Evolutionary conservation across 768 basidiomycete species (phyloP).

Genomic region (Kondoa subrosea): DNA sequence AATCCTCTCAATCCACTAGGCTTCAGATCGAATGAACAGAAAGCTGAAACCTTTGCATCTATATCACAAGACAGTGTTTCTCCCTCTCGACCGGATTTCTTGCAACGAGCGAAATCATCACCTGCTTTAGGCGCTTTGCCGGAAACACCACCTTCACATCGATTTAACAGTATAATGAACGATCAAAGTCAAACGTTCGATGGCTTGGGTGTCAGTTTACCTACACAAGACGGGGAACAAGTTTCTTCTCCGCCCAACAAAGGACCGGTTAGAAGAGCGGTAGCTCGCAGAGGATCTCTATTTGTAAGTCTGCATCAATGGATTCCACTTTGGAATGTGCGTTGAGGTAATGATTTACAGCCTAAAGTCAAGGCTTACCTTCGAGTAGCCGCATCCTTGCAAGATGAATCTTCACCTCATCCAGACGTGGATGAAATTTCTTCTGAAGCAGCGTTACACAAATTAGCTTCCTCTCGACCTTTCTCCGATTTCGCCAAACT

Average conservation of each 20-base stretch:
- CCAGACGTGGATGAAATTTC: conserved; percentile 24
- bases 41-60: background rate
- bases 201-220: conserved; percentile 4
- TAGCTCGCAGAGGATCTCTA: background rate
- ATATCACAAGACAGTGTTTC: no score
- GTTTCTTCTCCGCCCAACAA: background rate
- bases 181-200: background rate
- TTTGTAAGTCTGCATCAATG: background rate
- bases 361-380: conserved; percentile 27
- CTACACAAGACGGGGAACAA: background rate
- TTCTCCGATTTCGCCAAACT: conserved; percentile 4
- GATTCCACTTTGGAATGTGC: background rate
- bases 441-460: conserved; percentile 25
- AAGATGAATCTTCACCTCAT: conserved; percentile 10
- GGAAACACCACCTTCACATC: background rate
- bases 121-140: background rate
- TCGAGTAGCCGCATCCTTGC: conserved; percentile 20
- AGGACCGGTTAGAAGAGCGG: conserved; percentile 1
- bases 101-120: conserved; percentile 4
- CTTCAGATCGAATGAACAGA: background rate
- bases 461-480: conserved; percentile 17
- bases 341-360: background rate
- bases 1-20: background rate
- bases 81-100: background rate
- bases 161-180: background rate